Base-by-base conservation (phyloP, 257 asterid species). In the Marsdenia floribunda region DNA sequence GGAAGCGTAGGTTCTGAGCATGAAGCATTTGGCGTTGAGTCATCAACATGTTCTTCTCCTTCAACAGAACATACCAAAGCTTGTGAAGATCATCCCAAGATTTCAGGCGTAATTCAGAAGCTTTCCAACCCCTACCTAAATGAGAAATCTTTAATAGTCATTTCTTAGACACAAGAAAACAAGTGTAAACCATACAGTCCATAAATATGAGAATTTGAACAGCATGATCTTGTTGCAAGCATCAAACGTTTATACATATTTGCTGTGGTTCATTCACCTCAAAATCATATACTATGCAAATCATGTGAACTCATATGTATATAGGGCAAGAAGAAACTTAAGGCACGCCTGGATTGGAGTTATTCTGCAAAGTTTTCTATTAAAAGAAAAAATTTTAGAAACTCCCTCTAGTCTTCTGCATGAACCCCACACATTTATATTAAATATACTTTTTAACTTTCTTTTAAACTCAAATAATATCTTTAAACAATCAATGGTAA, bases 11-110 rank as follows among this genome's bases (percentile, higher is more conserved):
- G 81, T 89, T 92, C 80, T 92, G 96, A 75, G 99, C 89, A 61
- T 90, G 80, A 71, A 94, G 97, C 97, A 92, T 92, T 80, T 94
- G 96, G 11, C 96, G 92, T 79, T 94, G 97, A 75, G 93, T 87
- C 97, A 92, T 89, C 87, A 94, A 83, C 96, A 90, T 89, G 86
- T 90, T 94, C 83, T 90, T 92, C 80, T 92, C 97, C 90, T 88
- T 90, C 64, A 92, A 81, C 76, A 94, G 93, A 73, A 94, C 96
- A 81, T 83, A 88, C 97, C 98, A 94, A 14, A 94, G 91, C 88
- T 92, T 93, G 67, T 92, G 86, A 77, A 94, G 96, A 83, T 94
- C 98, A 82, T 94, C 98, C 99, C 99, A 94, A 24, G 98, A 92
- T 88, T 92, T 92, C 72, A 94, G 92, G 78, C 97, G 97, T 79